Evolutionary conservation across 169 alveolate genomes (phyloP), one percentile per base, ranked within the genome.

Genomic region (Eimeria falciformis): DNA sequence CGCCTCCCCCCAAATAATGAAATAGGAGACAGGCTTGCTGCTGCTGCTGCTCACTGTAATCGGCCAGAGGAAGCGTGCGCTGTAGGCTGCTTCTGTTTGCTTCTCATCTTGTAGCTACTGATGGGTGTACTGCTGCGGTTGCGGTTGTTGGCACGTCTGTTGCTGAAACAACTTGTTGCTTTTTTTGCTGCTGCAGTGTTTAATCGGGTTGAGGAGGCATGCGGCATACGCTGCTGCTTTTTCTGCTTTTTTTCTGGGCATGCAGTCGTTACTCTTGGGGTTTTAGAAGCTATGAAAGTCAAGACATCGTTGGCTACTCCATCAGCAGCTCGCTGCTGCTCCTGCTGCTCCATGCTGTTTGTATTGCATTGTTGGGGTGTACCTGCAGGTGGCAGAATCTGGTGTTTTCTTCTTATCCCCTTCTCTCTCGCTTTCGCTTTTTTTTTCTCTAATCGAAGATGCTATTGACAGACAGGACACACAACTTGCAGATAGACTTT

Each of bases 31-130:
- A 5, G 83, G 43, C 55, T 71, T 71, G 83, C 56, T 7, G 83
- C 83, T 71, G 83, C 83, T 33, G 83, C 83, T 29, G 83, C 83
- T 17, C 55, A 37, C n/a, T 71, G 83, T 25, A 43, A 43, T 3
- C 83, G 29, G 0, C 53, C 33, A 17, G 83, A 33, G 25, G 83
- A 71, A 71, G 83, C 83, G 33, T 71, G 58, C 29, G 46, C 83
- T 21, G 83, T 71, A 23, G 11, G 58, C 83, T 14, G 25, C 55
- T 71, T 29, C 58, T 71, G 83, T 45, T 71, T 71, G 83, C 56
- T 3, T 27, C 37, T 43, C 50, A 50, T 40, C n/a, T 23, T 33
- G 79, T 27, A 11, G 79, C 79, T 68, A 21, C 21, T 68, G 40
- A 23, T 33, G 46, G 47, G 18, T 23, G 5, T 27, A 3, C 50